phyloP scores from a whole-genome alignment of 2,329 filamentous ascomycete species.

The Aspergillus japonicus region DNA sequence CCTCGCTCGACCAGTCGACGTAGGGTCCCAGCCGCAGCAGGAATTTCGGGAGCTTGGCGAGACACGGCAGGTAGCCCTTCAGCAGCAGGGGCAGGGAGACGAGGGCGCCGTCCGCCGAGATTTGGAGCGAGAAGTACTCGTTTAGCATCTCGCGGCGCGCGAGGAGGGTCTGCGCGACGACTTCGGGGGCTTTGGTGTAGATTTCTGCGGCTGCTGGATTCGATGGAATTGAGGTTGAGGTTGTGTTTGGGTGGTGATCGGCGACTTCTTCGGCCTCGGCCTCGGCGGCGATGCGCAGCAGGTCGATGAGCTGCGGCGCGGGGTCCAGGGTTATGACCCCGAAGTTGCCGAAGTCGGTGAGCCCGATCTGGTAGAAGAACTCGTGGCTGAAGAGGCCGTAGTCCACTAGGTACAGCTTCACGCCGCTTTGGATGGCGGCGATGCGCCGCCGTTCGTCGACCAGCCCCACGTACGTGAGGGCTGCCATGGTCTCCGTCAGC shows the following conservation, averaged over 20 bases:
- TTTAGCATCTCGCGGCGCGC: constrained; percentile 78
- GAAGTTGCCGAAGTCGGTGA: constrained; percentile 96
- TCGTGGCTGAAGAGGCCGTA: constrained; percentile 85
- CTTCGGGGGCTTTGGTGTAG: constrained; percentile 63
- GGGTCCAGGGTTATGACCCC: constrained; percentile 78
- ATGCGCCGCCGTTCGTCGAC: constrained; percentile 84
- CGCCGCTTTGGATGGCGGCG: constrained; percentile 87
- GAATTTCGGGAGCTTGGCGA: constrained; percentile 86
- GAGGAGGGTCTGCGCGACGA: constrained; percentile 67
- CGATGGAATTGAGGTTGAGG: constrained; percentile 16
- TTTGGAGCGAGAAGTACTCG: constrained; percentile 88
- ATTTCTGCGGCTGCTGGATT: constrained; percentile 55
- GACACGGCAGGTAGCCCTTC: constrained; percentile 81
- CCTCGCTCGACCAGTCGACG: constrained; percentile 83
- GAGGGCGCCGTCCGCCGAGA: constrained; percentile 75
- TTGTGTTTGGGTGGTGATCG: constrained; percentile 1
- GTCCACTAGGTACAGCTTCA: constrained; percentile 89
- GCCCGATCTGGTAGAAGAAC: constrained; percentile 91
- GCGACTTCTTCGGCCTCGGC: constrained; percentile 60
- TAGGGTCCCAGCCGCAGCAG: constrained; percentile 83
- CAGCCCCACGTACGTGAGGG: constrained; percentile 89
- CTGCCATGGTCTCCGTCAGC: constrained; percentile 81
- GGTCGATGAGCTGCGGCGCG: constrained; percentile 66
- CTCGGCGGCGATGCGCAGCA: constrained; percentile 72
- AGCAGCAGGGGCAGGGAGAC: constrained; percentile 77